Evolutionary conservation across 139 green algal genomes (phyloP), one percentile per base, ranked within the genome.

Genomic region (Chlamydomonas urium): DNA sequence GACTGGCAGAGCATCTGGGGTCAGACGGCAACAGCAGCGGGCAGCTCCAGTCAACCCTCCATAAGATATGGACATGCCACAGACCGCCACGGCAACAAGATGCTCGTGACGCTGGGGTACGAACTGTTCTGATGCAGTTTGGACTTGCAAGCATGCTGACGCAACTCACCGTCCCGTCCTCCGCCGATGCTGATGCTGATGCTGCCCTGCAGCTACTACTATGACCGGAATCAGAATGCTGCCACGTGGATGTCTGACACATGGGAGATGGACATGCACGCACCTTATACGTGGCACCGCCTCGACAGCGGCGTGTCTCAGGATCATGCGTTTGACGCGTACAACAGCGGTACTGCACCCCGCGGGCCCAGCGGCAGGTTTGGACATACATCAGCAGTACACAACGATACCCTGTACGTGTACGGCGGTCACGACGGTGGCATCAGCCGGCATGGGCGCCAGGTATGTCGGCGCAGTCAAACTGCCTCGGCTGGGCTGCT

Each of bases 341-440:
- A 81, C 76, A 61, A 57, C 21, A 33, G n/a, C 1, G 33, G 38
- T 14, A 53, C 33, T 26, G 4, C 10, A 2, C 77, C 77, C 0
- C 36, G 1, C n/a, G 37, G 29, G 32, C 77, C 77, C 0, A 71
- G 60, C 53, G 77, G 77, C 33, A 66, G 77, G 60, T 83, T 83
- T 45, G 77, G 77, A 1, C 68, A 77, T 48, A 59, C 38, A 0
- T 48, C 50, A 23, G 72, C 34, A 0, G 3, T 74, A 6, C 2
- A 71, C 10, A 67, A 53, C 1, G 72, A 66, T 4, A 66, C 37
- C 8, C 32, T 83, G 48, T 68, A 69, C 29, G 21, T 83, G 61
- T 83, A 79, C 65, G 77, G 77, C 34, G 77, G 77, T 6, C 69
- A 77, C 32, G 77, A 83, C 31, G 77, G 77, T 6, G 77, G 77